phyloP scores from a whole-genome alignment of 2,329 filamentous ascomycete species.

The Gnomoniopsis sp. region DNA sequence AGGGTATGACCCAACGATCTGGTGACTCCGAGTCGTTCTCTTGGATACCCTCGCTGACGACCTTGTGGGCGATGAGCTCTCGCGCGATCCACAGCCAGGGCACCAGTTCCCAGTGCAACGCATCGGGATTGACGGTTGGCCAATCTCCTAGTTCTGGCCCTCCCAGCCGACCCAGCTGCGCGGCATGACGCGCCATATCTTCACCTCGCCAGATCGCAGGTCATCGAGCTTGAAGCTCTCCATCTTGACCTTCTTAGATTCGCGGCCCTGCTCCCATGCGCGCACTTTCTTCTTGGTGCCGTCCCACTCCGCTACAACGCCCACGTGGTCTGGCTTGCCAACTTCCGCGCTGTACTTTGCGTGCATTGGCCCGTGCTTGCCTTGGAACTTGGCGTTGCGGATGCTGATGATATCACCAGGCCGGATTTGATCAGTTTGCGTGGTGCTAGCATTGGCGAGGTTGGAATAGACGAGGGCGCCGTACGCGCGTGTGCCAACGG shows the following conservation, averaged over 20 bases:
- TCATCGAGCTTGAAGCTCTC: slow-evolving; percentile 95
- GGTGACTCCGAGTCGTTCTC: neutral
- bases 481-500: slow-evolving; percentile 85
- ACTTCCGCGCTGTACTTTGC: slow-evolving; percentile 89
- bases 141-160: slow-evolving; percentile 47
- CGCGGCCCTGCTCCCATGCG: slow-evolving; percentile 91
- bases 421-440: slow-evolving; percentile 89
- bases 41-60: slow-evolving; percentile 1
- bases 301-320: slow-evolving; percentile 92
- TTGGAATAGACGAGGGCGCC: slow-evolving; percentile 93
- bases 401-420: slow-evolving; percentile 88
- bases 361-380: slow-evolving; percentile 92
- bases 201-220: slow-evolving; percentile 87
- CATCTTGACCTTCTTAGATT: slow-evolving; percentile 88
- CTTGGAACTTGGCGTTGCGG: slow-evolving; percentile 90
- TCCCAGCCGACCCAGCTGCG: slow-evolving; percentile 91
- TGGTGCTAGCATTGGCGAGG: slow-evolving; percentile 86
- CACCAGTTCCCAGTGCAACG: slow-evolving; percentile 6
- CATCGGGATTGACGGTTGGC: slow-evolving; percentile 9
- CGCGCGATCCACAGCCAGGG: neutral
- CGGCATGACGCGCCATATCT: slow-evolving; percentile 95
- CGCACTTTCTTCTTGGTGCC: slow-evolving; percentile 97
- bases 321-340: slow-evolving; percentile 85
- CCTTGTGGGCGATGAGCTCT: neutral
- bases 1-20: neutral